Percentiles rank a stretch among this genome's conserved stretches.
phyloP scores from a whole-genome alignment of 2,329 filamentous ascomycete genomes.

The Colletotrichum orchidophilum region DNA sequence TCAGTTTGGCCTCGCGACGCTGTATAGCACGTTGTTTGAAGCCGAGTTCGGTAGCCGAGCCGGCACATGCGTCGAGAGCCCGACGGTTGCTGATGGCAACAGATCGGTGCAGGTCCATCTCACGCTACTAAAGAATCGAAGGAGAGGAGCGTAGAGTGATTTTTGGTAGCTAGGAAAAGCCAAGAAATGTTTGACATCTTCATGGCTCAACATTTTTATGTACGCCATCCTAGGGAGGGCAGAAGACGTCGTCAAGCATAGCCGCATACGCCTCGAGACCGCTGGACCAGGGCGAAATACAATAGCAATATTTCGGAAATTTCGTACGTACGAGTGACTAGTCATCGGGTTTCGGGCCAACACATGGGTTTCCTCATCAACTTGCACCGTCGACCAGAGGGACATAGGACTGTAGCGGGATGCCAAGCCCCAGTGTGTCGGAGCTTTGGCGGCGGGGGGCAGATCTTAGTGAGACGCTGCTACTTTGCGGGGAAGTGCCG shows the following conservation, averaged over 20 bases:
- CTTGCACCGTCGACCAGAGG: not conserved
- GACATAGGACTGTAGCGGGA: constrained; percentile 5
- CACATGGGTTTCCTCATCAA: not conserved
- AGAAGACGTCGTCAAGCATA: not conserved
- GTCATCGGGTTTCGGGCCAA: constrained; percentile 2
- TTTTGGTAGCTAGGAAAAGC: not conserved
- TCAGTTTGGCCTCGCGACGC: constrained; percentile 1
- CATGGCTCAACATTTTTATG: not conserved
- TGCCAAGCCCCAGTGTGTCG: constrained; percentile 10
- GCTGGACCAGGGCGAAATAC: not conserved
- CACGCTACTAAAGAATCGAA: not conserved
- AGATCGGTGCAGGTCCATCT: not conserved
- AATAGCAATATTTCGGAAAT: not conserved
- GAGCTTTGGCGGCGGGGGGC: constrained; percentile 5
- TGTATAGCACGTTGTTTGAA: not conserved
- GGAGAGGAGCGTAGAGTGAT: not conserved
- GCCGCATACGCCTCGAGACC: not conserved
- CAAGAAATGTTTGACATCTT: not conserved
- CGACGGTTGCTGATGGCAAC: not conserved
- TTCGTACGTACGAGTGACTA: constrained; percentile 1
- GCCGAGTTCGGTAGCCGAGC: not conserved
- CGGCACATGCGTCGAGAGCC: not conserved
- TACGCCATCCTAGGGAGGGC: not conserved
- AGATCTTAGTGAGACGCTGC: not conserved
- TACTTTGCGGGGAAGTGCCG: constrained; percentile 7